Evolutionary conservation across 1,284 basidiomycete genomes (phyloP).

Genomic region (Cutaneotrichosporon mucoides): DNA sequence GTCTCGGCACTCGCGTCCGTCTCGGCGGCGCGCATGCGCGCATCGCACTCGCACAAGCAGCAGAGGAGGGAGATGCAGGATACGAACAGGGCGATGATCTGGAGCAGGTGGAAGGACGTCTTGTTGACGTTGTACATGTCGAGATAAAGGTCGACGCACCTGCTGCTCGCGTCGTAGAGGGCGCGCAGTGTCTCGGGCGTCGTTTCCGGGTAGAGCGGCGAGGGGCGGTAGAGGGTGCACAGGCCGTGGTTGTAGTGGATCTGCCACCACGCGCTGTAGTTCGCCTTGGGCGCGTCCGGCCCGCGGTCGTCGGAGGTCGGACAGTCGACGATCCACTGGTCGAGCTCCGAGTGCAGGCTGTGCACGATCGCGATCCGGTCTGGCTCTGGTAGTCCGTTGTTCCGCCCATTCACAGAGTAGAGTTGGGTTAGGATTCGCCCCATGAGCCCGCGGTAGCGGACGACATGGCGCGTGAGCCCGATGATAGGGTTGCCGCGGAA

Average conservation of each 20-base stretch:
- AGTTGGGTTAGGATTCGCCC: constrained; percentile 25
- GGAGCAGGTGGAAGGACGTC: constrained; percentile 31
- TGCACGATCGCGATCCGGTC: constrained; percentile 22
- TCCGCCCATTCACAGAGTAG: constrained; percentile 26
- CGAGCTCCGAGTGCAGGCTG: constrained; percentile 21
- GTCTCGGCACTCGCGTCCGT: neutral
- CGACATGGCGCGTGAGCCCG: constrained; percentile 19
- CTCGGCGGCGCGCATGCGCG: constrained; percentile 16
- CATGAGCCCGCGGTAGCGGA: constrained; percentile 25
- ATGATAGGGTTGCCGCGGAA: constrained; percentile 21
- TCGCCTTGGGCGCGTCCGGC: constrained; percentile 14
- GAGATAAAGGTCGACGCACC: constrained; percentile 30
- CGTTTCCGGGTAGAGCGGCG: constrained; percentile 28
- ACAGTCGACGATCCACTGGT: constrained; percentile 22
- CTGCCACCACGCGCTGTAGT: constrained; percentile 25
- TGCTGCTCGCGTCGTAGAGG: constrained; percentile 23
- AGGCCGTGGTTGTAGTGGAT: constrained; percentile 31
- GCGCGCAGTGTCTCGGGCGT: constrained; percentile 21
- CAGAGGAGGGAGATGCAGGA: constrained; percentile 33
- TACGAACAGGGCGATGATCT: constrained; percentile 30
- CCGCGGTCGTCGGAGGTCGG: constrained; percentile 12
- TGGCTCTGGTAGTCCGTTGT: constrained; percentile 25
- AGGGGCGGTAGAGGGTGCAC: constrained; percentile 32
- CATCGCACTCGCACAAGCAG: constrained; percentile 34
- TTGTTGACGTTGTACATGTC: constrained; percentile 28